phyloP scores from a whole-genome alignment of 2,329 filamentous ascomycete species.

The Alternaria brassicicola region DNA sequence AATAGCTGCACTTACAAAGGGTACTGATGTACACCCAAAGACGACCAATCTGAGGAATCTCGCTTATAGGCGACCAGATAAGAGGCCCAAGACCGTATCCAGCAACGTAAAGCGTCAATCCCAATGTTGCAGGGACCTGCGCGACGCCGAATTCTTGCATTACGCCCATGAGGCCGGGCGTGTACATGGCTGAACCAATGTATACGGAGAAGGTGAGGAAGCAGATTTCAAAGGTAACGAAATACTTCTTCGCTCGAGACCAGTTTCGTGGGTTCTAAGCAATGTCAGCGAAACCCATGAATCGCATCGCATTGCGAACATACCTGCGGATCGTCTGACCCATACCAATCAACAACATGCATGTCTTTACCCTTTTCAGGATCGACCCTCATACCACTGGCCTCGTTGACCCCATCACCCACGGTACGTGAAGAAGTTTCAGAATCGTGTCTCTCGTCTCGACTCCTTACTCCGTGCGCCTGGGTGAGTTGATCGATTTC shows the following conservation, averaged over 20 bases:
- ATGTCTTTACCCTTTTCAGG: conserved; percentile 60
- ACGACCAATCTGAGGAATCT: conserved; percentile 56
- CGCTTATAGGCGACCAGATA: conserved; percentile 53
- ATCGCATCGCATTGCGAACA: not conserved
- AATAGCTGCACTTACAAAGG: conserved; percentile 13
- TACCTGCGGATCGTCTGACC: conserved; percentile 53
- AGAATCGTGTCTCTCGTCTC: conserved; percentile 16
- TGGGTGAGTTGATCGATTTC: conserved; percentile 29
- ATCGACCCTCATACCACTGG: conserved; percentile 54
- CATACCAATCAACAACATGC: conserved; percentile 60
- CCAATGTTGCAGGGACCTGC: conserved; percentile 54
- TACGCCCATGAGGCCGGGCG: conserved; percentile 52
- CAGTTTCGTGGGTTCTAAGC: conserved; percentile 56
- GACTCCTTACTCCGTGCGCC: conserved; percentile 15
- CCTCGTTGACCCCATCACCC: conserved; percentile 32
- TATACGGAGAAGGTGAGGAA: conserved; percentile 60
- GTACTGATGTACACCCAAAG: conserved; percentile 43
- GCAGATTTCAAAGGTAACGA: conserved; percentile 56
- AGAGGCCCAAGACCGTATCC: conserved; percentile 45
- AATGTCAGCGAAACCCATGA: not conserved
- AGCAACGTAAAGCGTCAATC: conserved; percentile 47
- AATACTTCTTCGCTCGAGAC: conserved; percentile 51
- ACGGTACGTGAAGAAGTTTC: conserved; percentile 22
- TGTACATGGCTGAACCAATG: conserved; percentile 60
- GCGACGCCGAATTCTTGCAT: conserved; percentile 60